Evolutionary conservation across 306 rosid genomes (phyloP), one percentile per base, ranked within the genome.

Genomic region (Prunus persica): DNA sequence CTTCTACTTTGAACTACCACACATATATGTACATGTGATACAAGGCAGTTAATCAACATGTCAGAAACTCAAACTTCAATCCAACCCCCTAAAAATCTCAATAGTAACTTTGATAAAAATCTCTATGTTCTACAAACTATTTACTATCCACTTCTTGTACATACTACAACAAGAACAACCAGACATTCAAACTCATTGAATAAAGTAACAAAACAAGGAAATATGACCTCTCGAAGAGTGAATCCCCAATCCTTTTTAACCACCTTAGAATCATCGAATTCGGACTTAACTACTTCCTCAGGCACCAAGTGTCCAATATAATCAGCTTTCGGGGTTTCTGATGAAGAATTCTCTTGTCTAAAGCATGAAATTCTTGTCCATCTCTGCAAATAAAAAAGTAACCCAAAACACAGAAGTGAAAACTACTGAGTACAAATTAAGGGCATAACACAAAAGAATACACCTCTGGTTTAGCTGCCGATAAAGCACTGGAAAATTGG

Each of bases 331-430:
- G 89, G 81, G 49, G 88, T 81, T 67, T 89, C 95, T 11, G 98
- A 77, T 65, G 89, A 83, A 65, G 56, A 82, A 62, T 86, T 82
- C 52, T 89, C 95, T 52, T 85, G 85, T 84, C 96, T 88, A 86
- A 93, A 93, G 88, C 96, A 93, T 64, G 79, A 80, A 80, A 93
- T 89, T 73, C 30, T 71, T 15, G 81, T 86, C 84, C 88, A 84
- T 67, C 79, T 87, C 98, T 93, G 90, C 88, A 86, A 28, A 38
- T 38, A 38, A 82, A 63, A 16, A 38, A 71, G 56, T 58, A 68
- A n/a, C 11, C 52, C 45, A 2, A 76, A 63, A 73, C 43, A 65
- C 32, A 46, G 50, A 67, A 43, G 68, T 14, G 16, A 9, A n/a
- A 66, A 38, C 71, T 66, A 38, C 11, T 13, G 43, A 43, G 20